Evolutionary conservation across 129 eudicot genomes (phyloP), one percentile per base, ranked within the genome.

Genomic region (Lactuca sativa): DNA sequence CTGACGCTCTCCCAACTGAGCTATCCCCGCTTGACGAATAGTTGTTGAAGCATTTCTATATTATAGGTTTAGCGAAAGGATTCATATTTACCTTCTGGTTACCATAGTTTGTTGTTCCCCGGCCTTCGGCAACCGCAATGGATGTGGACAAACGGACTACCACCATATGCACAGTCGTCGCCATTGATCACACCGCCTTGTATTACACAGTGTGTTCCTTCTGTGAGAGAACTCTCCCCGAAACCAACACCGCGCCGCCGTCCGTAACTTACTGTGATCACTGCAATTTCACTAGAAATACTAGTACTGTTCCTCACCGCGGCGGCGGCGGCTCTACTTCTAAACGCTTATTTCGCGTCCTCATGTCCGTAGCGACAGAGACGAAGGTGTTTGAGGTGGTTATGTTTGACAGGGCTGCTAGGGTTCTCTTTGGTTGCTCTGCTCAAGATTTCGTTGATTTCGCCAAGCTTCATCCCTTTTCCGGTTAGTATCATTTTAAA

Each of bases 351-450:
- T 93, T 89, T 77, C 88, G 92, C 12, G 76, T 93, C 54, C 95
- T 47, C 15, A 90, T 95, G 87, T 95, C 99, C 8, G 72, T 95
- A 55, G 97, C 93, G 10, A 72, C 95, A 5, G 96, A 90, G 4
- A 80, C 82, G 31, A 71, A 85, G 83, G 96, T 90, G 59, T 72
- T 85, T 69, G 95, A 82, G 78, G 99, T 95, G 78, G 81, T 95
- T 6, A 68, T 85, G 80, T 95, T 95, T 79, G 99, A 95, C 71
- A 82, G 97, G 65, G 95, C 87, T 57, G 97, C 97, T 53, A 90
- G 80, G 82, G 89, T 85, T 73, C 67, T 95, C 41, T 90, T 95
- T 82, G 99, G 99, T 82, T 90, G 95, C 77, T 85, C 97, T 32
- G 96, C 99, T 66, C 87, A 93, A 62, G 89, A 85, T 55, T 90